A percentile compares a stretch with the other conserved stretches of the same genome.
These are phyloP conservation scores for Mycena leptocephala DNA, from an alignment of 768 basidiomycete species.

Conservation along the genomic window DNA sequence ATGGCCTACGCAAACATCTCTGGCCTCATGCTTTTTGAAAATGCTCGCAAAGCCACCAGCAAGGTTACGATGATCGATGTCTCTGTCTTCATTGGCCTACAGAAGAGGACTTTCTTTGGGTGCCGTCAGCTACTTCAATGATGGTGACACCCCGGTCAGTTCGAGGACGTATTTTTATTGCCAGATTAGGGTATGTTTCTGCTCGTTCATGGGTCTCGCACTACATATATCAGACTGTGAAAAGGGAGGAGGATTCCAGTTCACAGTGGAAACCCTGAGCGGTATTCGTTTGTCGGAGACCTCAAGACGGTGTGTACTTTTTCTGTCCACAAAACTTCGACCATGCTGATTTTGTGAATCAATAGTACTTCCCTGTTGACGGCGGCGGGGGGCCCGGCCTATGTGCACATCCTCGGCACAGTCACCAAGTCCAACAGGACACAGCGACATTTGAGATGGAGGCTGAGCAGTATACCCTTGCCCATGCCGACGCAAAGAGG, in stretches of 20 bases:
- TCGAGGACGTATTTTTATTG: neutral
- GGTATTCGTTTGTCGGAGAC: neutral
- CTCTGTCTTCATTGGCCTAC: neutral
- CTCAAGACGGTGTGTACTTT: neutral
- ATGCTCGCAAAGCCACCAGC: neutral
- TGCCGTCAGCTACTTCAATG: neutral
- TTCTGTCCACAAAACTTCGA: neutral
- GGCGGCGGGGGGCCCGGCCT: neutral
- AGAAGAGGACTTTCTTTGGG: neutral
- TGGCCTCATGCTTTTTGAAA: neutral
- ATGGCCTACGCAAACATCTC: neutral
- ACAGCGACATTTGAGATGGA: neutral
- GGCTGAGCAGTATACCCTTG: slow-evolving; percentile 1
- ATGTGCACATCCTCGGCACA: neutral
- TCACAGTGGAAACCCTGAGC: neutral
- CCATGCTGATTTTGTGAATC: neutral
- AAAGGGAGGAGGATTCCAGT: neutral
- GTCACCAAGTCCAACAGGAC: neutral
- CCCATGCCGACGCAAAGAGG: neutral
- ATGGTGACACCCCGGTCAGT: neutral
- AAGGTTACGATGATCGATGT: neutral
- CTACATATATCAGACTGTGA: neutral
- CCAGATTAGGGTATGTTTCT: neutral
- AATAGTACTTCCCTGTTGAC: neutral
- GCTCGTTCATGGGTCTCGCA: neutral